A percentile compares a stretch with the other conserved stretches of the same genome.
These are phyloP conservation scores for Erigeron philadelphicus DNA, from an alignment of 140 eudicot species.

Conservation along the genomic window DNA sequence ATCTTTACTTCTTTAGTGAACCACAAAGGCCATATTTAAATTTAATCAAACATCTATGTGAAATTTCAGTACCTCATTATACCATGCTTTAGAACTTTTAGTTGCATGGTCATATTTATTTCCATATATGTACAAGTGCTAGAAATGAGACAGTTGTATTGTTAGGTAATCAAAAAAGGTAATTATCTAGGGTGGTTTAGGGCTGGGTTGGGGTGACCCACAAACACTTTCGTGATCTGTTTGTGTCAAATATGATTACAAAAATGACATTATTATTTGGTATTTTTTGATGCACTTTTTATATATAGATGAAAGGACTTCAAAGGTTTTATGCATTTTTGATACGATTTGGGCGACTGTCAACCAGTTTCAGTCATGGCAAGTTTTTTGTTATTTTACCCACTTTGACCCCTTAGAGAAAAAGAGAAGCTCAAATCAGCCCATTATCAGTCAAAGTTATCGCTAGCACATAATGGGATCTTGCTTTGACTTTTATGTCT, in stretches of 20 bases:
- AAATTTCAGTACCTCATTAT: no score
- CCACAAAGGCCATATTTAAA: no score
- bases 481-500: conserved; percentile 1
- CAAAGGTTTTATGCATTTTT: neutral
- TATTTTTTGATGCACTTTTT: neutral
- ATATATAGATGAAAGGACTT: neutral
- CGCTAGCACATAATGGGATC: neutral
- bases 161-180: no score
- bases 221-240: neutral
- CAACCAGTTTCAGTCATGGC: neutral
- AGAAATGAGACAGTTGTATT: no score
- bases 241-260: neutral
- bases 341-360: neutral
- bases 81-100: no score
- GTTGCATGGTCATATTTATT: no score
- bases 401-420: neutral
- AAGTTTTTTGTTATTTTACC: neutral
- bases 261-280: neutral
- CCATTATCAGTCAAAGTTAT: neutral
- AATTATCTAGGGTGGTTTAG: no score
- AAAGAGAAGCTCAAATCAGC: neutral
- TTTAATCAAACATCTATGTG: no score
- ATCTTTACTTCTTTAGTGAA: no score
- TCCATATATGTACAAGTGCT: no score
- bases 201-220: no score